phyloP scores from a whole-genome alignment of 2,329 filamentous ascomycete species.

The Fusarium chaquense region DNA sequence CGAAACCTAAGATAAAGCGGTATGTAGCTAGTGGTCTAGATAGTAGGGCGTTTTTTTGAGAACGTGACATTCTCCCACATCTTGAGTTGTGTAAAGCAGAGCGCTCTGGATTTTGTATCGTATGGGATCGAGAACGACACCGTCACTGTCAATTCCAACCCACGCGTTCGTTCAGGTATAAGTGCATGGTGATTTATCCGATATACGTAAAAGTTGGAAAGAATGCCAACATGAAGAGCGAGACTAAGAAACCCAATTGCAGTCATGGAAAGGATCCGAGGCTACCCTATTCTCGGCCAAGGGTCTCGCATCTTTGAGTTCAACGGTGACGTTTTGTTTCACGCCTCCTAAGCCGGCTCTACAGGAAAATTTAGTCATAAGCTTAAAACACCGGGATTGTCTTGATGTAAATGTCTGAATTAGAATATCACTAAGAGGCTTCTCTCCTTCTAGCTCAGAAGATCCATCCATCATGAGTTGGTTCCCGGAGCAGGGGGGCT shows the following conservation, averaged over 20 bases:
- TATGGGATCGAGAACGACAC: constrained; percentile 27
- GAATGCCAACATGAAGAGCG: neutral
- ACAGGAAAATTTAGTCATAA: neutral
- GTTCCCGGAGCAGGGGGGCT: constrained; percentile 16
- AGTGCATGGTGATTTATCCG: neutral
- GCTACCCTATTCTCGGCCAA: neutral
- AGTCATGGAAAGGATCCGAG: constrained; percentile 5
- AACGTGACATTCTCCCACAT: constrained; percentile 31
- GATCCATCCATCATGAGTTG: neutral
- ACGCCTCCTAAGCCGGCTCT: neutral
- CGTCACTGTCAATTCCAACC: constrained; percentile 13
- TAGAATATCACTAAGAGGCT: neutral
- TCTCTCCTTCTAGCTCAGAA: neutral
- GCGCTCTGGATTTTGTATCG: constrained; percentile 33
- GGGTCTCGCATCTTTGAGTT: neutral
- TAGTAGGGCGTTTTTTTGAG: constrained; percentile 26
- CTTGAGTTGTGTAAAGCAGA: constrained; percentile 31
- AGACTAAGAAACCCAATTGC: constrained; percentile 15
- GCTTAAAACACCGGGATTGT: neutral
- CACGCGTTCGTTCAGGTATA: constrained; percentile 4
- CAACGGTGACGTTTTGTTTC: neutral
- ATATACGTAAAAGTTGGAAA: constrained; percentile 12
- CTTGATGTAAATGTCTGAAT: neutral
- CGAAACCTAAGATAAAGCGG: no score
- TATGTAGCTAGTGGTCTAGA: neutral